These are phyloP conservation scores for Tetramitus jugosus DNA, from an alignment of 208 protist genomes.

Conservation along the genomic window DNA sequence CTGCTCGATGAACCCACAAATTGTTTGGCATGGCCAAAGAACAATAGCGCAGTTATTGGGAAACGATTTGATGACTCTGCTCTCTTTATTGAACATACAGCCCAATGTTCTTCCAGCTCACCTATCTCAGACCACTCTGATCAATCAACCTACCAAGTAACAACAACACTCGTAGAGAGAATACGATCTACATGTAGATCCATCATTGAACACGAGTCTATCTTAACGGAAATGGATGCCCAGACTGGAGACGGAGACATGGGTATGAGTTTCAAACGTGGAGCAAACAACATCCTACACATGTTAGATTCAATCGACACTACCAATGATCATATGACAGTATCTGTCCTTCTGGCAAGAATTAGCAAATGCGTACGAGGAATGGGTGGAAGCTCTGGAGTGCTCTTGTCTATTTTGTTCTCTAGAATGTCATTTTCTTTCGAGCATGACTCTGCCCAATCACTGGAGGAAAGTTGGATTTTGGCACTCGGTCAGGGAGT, in stretches of 20 bases:
- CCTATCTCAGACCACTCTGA: neutral
- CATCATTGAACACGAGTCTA: neutral
- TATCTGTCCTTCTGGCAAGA: neutral
- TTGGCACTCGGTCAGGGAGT: neutral
- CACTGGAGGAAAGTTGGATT: neutral
- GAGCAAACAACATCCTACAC: neutral
- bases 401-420: neutral
- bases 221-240: neutral
- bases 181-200: neutral
- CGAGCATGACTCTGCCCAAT: neutral
- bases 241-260: neutral
- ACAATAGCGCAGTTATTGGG: neutral
- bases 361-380: neutral
- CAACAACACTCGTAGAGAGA: neutral
- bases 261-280: neutral
- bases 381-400: neutral
- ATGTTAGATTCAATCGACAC: neutral
- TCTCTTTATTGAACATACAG: too few species aligned
- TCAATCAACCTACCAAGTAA: neutral
- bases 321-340: neutral
- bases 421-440: neutral
- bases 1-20: constrained; percentile 8
- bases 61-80: neutral
- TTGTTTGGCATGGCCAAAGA: neutral
- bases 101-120: neutral